A percentile compares a stretch with the other conserved stretches of the same genome.
phyloP scores from a whole-genome alignment of 352 stramenopile species.

The Phytophthora multivora region DNA sequence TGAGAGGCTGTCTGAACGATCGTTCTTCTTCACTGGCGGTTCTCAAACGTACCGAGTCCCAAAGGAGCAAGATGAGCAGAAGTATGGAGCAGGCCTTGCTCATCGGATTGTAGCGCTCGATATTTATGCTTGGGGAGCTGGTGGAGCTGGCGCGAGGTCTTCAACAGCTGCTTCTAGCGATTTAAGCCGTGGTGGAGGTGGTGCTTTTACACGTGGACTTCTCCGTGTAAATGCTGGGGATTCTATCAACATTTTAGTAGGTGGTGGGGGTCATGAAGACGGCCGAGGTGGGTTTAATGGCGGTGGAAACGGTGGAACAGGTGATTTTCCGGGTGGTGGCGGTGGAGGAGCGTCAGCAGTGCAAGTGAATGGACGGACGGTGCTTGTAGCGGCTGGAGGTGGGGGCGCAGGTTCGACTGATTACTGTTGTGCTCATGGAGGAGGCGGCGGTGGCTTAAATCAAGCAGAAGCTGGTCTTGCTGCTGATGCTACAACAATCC shows the following conservation, averaged over 20 bases:
- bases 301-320: conserved; percentile 59
- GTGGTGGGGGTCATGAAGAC: conserved; percentile 46
- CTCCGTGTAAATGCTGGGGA: conserved; percentile 54
- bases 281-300: conserved; percentile 70
- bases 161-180: conserved; percentile 7
- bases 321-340: conserved; percentile 61
- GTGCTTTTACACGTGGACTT: conserved; percentile 68
- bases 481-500: conserved; percentile 42
- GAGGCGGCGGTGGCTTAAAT: conserved; percentile 51
- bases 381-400: conserved; percentile 75
- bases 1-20: conserved; percentile 42
- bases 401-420: conserved; percentile 72
- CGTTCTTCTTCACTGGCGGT: conserved; percentile 48
- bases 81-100: conserved; percentile 7
- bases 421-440: conserved; percentile 81
- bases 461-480: conserved; percentile 51
- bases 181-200: conserved; percentile 65
- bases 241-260: conserved; percentile 60
- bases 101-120: conserved; percentile 62
- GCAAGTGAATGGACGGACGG: conserved; percentile 39
- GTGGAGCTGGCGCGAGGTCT: conserved; percentile 55
- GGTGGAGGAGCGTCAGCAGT: conserved; percentile 70
- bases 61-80: conserved; percentile 10
- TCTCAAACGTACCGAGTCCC: conserved; percentile 40
- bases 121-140: conserved; percentile 80